A percentile compares a stretch with the other conserved stretches of the same genome.
Conservation (phyloP, 257 asterid species). For the Nicotiana obtusifolia region DNA sequence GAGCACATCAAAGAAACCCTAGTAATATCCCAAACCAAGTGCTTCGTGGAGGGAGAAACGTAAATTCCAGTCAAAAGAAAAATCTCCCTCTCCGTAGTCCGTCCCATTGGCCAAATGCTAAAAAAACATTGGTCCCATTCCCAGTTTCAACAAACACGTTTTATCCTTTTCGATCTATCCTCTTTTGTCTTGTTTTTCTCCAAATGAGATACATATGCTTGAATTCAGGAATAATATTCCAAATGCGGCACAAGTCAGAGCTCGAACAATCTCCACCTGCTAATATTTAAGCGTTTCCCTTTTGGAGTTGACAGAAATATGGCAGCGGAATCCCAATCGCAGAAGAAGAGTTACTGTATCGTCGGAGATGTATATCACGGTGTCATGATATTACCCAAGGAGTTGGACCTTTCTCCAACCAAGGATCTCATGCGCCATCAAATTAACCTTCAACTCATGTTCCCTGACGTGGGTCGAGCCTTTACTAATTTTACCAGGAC, state of each 20-base stretch:
- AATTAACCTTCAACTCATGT: constrained; percentile 5
- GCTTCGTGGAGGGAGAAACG: no score
- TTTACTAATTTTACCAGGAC: constrained; percentile 42
- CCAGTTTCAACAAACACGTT: no score
- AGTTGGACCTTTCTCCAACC: constrained; percentile 38
- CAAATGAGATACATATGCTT: background rate
- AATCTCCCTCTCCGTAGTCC: no score
- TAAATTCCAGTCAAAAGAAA: no score
- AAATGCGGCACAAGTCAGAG: background rate
- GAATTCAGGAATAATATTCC: background rate
- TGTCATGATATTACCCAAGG: constrained; percentile 41
- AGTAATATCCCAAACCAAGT: no score
- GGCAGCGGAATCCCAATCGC: constrained; percentile 36
- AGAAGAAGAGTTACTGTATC: constrained; percentile 47
- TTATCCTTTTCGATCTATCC: no score
- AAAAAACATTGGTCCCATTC: no score
- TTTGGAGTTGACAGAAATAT: constrained; percentile 1
- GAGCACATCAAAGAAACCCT: no score
- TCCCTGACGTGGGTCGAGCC: constrained; percentile 48
- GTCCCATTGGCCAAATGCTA: no score
- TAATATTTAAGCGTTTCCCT: background rate
- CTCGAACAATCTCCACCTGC: background rate
- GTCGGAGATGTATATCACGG: constrained; percentile 25
- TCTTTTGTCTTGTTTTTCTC: no score
- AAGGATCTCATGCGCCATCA: constrained; percentile 26